Percentiles rank a stretch among this genome's conserved stretches.
phyloP scores from a whole-genome alignment of 2,329 filamentous ascomycete genomes.

The Fusarium tjaetaba region DNA sequence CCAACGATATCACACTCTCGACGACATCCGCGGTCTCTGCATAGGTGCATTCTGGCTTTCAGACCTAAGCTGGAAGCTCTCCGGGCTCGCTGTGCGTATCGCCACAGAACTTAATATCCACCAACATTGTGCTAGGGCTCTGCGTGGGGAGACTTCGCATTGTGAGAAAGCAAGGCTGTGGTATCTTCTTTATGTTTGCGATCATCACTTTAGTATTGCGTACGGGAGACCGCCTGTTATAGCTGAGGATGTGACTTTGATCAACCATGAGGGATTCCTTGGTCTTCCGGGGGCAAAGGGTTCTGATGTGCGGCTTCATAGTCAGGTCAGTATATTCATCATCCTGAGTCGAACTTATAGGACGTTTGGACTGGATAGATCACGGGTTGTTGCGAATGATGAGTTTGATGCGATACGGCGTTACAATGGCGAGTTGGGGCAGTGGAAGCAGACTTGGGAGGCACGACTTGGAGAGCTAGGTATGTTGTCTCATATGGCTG shows the following conservation, averaged over 20 bases:
- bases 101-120: background rate
- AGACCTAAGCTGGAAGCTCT: background rate
- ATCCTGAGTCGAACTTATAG: background rate
- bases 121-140: background rate
- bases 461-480: background rate
- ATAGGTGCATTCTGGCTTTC: background rate
- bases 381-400: background rate
- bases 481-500: background rate
- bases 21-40: background rate
- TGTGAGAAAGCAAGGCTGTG: background rate
- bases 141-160: rapidly evolving
- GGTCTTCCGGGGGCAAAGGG: background rate
- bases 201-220: background rate
- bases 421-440: background rate
- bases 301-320: background rate
- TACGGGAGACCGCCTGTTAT: background rate
- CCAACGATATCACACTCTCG: background rate
- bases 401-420: background rate
- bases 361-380: background rate
- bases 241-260: background rate
- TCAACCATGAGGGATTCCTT: background rate
- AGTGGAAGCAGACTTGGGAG: background rate
- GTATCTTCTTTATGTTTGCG: background rate
- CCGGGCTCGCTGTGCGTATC: background rate
- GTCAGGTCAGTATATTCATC: background rate